Base-by-base conservation (phyloP, 2,329 filamentous ascomycete genomes). In the Clonostachys rosea region DNA sequence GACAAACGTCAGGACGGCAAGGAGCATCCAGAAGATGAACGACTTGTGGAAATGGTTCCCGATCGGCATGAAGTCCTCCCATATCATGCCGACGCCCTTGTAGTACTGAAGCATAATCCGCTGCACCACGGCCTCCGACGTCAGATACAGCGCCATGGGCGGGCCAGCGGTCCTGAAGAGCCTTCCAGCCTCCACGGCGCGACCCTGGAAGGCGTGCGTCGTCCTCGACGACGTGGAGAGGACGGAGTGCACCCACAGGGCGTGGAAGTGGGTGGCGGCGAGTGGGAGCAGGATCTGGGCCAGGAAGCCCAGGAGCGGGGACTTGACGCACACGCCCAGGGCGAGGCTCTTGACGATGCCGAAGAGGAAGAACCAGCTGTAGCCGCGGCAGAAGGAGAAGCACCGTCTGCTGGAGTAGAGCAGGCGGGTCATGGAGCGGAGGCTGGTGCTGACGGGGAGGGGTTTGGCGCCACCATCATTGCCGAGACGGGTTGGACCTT, bases 231-330 rank as follows among this genome's bases (percentile, higher is more conserved):
- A 84, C 46, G 81, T 74, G 3, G 89, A 84, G 60, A 96, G 90
- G 62, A 95, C 81, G 58, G 88, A 84, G 65, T 96, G 90, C 5
- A 91, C 87, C 90, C 91, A 96, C 46, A 82, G 78, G 55, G 91
- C 79, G 62, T 82, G 79, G 49, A 92, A 65, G 58, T 86, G 86
- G 36, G 86, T 79, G 33, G 88, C 71, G 17, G 78, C 64, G 9
- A 30, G 24, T 39, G 68, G 52, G 53, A 68, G 59, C 46, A 84
- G 54, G 44, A 70, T 59, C 48, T 71, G 64, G 49, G 74, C 66
- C 16, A 79, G 59, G 37, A 70, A 53, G 34, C 59, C 57, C 3
- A 30, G 24, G 24, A 30, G 9, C 2, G 24, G 24, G 16, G 66
- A 53, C 56, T 86, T 58, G 52, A 81, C 58, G 47, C 63, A 64